Percentiles rank a stretch among this genome's conserved stretches.
These are phyloP conservation scores for Obelidium mucronatum DNA, from an alignment of 192 early-diverging fungal genomes.

Conservation along the genomic window DNA sequence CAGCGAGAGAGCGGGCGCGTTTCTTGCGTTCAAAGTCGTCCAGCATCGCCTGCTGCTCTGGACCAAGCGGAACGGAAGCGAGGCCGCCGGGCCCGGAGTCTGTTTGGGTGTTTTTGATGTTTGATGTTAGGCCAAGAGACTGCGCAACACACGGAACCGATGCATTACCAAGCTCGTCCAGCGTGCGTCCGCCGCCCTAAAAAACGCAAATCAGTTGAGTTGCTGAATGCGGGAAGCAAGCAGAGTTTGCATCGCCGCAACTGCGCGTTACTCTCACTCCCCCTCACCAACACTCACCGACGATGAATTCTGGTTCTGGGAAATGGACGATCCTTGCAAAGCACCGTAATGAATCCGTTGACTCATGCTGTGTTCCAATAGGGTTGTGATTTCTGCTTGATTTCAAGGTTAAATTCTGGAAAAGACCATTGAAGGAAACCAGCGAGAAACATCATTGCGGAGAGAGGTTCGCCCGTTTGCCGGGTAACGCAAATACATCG, in stretches of 20 bases:
- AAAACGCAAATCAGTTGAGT: too few relatives aligned
- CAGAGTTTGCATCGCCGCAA: too few relatives aligned
- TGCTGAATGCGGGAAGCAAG: too few relatives aligned
- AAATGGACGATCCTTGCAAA: background rate
- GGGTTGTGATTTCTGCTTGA: too few relatives aligned
- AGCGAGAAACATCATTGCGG: too few relatives aligned
- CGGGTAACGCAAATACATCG: too few relatives aligned
- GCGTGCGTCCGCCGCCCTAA: background rate
- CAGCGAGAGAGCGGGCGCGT: conserved; percentile 78
- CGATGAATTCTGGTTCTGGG: background rate
- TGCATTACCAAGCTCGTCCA: conserved; percentile 51
- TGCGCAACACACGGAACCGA: conserved; percentile 71
- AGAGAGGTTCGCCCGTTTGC: too few relatives aligned
- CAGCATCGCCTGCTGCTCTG: conserved; percentile 57
- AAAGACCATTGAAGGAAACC: too few relatives aligned
- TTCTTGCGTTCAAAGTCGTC: conserved; percentile 68
- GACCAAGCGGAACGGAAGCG: conserved; percentile 4
- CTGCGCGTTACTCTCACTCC: too few relatives aligned
- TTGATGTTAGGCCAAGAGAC: background rate
- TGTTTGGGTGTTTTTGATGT: background rate
- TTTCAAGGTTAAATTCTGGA: too few relatives aligned
- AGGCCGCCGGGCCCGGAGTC: background rate
- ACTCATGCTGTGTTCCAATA: too few relatives aligned
- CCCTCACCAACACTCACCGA: too few relatives aligned
- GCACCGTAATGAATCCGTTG: background rate